phyloP scores from a whole-genome alignment of 352 stramenopile species.

The Phytopythium litorale region DNA sequence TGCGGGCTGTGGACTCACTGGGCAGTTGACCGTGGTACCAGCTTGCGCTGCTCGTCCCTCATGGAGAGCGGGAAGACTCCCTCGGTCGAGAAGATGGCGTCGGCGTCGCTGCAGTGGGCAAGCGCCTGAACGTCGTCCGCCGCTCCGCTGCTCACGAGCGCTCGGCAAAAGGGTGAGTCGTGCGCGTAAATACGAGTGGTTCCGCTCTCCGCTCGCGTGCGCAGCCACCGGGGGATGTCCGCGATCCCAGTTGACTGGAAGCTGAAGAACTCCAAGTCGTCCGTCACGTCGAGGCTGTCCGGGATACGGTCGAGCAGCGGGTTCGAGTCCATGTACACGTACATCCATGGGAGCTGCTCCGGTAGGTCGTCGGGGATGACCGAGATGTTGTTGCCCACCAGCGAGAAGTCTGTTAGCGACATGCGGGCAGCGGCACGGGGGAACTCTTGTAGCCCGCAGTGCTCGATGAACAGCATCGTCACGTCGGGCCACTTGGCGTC shows the following conservation, averaged over 20 bases:
- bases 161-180: conserved; percentile 14
- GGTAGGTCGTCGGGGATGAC: conserved; percentile 20
- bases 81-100: conserved; percentile 10
- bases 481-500: conserved; percentile 25
- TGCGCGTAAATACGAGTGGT: conserved; percentile 7
- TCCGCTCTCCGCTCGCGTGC: not conserved
- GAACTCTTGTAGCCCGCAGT: conserved; percentile 30
- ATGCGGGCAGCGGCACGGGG: conserved; percentile 13
- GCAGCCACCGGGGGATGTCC: conserved; percentile 15
- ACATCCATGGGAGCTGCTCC: conserved; percentile 14
- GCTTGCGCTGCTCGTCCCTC: conserved; percentile 10
- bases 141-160: not conserved
- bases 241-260: conserved; percentile 15
- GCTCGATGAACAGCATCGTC: conserved; percentile 35
- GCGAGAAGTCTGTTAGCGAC: conserved; percentile 25
- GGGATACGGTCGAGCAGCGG: conserved; percentile 15
- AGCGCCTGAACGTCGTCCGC: not conserved
- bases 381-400: conserved; percentile 38
- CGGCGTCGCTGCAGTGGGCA: conserved; percentile 4
- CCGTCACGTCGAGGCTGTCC: conserved; percentile 6
- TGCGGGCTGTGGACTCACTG: not conserved
- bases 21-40: not conserved
- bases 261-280: conserved; percentile 9
- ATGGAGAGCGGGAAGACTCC: conserved; percentile 19
- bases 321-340: conserved; percentile 37